A percentile compares a stretch with the other conserved stretches of the same genome.
phyloP scores from a whole-genome alignment of 768 basidiomycete genomes.

The Mycena filopes region DNA sequence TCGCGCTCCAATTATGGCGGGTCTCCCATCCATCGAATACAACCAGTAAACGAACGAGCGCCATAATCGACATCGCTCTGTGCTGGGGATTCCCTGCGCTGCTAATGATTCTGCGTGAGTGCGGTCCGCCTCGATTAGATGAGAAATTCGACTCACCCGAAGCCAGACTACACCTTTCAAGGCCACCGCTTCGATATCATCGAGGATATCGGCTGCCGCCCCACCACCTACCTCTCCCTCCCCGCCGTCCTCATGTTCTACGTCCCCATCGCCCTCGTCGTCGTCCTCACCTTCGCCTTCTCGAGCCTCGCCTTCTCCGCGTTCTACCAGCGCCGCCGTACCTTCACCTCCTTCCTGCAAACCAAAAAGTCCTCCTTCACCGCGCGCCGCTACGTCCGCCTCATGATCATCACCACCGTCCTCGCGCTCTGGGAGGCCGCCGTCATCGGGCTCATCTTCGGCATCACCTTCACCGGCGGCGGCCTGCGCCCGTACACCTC shows the following conservation, averaged over 20 bases:
- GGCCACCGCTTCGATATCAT: background rate
- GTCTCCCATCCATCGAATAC: constrained; percentile 52
- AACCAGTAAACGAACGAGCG: constrained; percentile 34
- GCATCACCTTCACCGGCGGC: background rate
- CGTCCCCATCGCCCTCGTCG: background rate
- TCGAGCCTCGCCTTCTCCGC: background rate
- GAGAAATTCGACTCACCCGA: no score
- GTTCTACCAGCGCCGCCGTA: background rate
- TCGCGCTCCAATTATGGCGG: constrained; percentile 59
- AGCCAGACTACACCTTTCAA: background rate
- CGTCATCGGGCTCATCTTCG: background rate
- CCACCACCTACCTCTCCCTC: background rate
- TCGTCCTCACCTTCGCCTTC: background rate
- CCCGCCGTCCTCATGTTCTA: background rate
- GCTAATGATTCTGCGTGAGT: constrained; percentile 58
- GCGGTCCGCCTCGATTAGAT: background rate
- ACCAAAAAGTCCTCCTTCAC: background rate
- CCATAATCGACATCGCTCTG: constrained; percentile 42
- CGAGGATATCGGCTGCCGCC: background rate
- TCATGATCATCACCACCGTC: background rate
- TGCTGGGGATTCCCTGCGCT: constrained; percentile 54
- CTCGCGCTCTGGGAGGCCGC: background rate
- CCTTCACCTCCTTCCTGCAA: background rate
- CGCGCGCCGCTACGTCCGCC: background rate
- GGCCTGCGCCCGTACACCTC: background rate